Evolutionary conservation across 2,329 filamentous ascomycete genomes (phyloP), one percentile per base, ranked within the genome.

Genomic region (Cadophora luteo-olivacea): DNA sequence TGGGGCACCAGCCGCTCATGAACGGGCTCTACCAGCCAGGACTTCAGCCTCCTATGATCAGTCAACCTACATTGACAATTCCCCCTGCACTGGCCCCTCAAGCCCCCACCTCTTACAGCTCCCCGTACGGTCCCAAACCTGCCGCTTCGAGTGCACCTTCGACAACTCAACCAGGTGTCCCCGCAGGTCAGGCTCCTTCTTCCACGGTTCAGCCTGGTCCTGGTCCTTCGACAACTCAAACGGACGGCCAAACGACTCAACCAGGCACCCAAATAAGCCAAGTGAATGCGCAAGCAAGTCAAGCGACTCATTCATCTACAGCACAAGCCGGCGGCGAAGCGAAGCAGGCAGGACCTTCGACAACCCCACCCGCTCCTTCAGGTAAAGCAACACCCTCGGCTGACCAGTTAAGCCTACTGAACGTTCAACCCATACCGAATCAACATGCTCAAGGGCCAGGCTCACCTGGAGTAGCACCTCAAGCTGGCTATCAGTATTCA

Each of bases 51-150:
- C 67, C 68, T 32, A 61, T 36, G 32, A 24, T 29, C 45, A 57
- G 25, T 38, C 57, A 54, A 61, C 61, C 64, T 58, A 32, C 61
- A 64, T 61, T 72, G 63, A 61, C 71, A 54, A 71, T 77, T 41
- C 69, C 73, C 64, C 70, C 73, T 69, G 72, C 73, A 60, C 64
- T 75, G 61, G 69, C 68, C 33, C 66, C 69, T 22, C 60, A 70
- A 1, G 68, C 52, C 52, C 60, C 67, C 67, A 49, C 65, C 24
- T 72, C 72, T 29, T 79, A 79, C 64, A 78, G 76, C 58, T 79
- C 78, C 58, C 78, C 78, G 9, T 79, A 79, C 70, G 77, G 74
- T 45, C 73, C 75, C 33, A 77, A 76, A 61, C 76, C 75, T 32
- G 36, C 70, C n/a, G 48, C 72, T 16, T 24, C 69, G 33, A 65